Evolutionary conservation across 2,329 filamentous ascomycete genomes (phyloP).

Genomic region (Lachnellula willkommii): DNA sequence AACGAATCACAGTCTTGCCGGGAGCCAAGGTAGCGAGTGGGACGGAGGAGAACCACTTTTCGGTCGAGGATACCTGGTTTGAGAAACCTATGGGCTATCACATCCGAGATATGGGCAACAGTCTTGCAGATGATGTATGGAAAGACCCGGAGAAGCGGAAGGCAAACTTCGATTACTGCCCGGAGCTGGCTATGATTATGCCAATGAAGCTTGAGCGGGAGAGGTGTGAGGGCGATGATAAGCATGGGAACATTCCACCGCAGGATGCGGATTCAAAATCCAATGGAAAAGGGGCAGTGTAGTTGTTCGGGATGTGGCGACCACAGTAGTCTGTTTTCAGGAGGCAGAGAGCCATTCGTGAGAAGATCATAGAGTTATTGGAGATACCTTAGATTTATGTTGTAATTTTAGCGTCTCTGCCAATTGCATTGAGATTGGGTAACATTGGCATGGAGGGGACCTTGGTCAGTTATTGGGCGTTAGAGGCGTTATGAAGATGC

Average conservation of each 20-base stretch:
- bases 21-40: constrained; percentile 43
- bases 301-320: too few relatives aligned
- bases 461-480: too few relatives aligned
- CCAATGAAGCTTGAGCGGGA: constrained; percentile 51
- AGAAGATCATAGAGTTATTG: too few relatives aligned
- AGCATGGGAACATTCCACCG: constrained; percentile 18
- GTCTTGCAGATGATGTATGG: constrained; percentile 44
- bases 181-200: constrained; percentile 50
- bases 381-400: too few relatives aligned
- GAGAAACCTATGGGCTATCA: constrained; percentile 52
- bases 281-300: too few relatives aligned
- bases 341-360: too few relatives aligned
- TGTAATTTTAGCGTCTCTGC: too few relatives aligned
- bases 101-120: constrained; percentile 39
- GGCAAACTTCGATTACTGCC: constrained; percentile 50
- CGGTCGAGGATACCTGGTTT: constrained; percentile 46
- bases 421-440: too few relatives aligned
- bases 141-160: constrained; percentile 39
- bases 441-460: too few relatives aligned
- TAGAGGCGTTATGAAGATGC: too few relatives aligned
- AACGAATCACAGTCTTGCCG: constrained; percentile 43
- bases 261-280: too few relatives aligned
- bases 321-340: too few relatives aligned
- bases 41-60: constrained; percentile 37
- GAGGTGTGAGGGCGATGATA: constrained; percentile 35